A percentile compares a stretch with the other conserved stretches of the same genome.
Evolutionary conservation across 805 yeast genomes (phyloP).

Genomic region (Yamadazyma phyllophila): DNA sequence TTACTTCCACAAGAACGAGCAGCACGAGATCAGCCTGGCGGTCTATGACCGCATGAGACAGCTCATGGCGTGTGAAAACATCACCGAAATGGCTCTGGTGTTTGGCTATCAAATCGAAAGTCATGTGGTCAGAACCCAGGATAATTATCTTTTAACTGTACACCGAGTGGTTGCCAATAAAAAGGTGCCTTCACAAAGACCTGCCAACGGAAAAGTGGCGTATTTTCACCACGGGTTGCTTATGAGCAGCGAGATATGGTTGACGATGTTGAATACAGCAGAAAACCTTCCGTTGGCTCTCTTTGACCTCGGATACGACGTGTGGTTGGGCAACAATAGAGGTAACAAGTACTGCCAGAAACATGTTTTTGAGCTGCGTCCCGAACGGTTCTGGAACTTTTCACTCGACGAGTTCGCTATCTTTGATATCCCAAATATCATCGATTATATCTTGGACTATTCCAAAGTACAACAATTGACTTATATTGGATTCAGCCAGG

Average conservation of each 20-base stretch:
- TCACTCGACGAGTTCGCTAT: conserved; percentile 89
- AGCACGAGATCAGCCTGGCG: conserved; percentile 14
- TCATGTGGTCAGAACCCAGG: conserved; percentile 73
- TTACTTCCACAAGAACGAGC: conserved; percentile 20
- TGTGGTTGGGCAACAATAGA: conserved; percentile 71
- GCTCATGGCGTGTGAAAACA: conserved; percentile 47
- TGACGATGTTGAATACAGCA: conserved; percentile 40
- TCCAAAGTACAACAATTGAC: conserved; percentile 46
- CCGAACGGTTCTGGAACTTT: conserved; percentile 78
- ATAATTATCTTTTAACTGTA: conserved; percentile 70
- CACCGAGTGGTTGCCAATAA: conserved; percentile 56
- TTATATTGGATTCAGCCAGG: conserved; percentile 90
- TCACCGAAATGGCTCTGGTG: conserved; percentile 63
- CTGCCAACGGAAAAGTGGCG: conserved; percentile 45
- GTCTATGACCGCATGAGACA: conserved; percentile 31
- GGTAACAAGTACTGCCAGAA: conserved; percentile 84
- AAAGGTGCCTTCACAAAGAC: conserved; percentile 4
- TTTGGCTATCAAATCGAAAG: conserved; percentile 74
- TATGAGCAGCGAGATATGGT: conserved; percentile 84
- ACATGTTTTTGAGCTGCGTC: conserved; percentile 44
- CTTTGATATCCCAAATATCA: conserved; percentile 82
- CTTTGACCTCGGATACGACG: conserved; percentile 84
- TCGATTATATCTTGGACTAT: conserved; percentile 63
- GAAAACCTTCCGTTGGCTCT: conserved; percentile 66
- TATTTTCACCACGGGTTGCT: conserved; percentile 90